Base-by-base conservation (phyloP, 2,329 filamentous ascomycete genomes). In the Piedraia hortae region DNA sequence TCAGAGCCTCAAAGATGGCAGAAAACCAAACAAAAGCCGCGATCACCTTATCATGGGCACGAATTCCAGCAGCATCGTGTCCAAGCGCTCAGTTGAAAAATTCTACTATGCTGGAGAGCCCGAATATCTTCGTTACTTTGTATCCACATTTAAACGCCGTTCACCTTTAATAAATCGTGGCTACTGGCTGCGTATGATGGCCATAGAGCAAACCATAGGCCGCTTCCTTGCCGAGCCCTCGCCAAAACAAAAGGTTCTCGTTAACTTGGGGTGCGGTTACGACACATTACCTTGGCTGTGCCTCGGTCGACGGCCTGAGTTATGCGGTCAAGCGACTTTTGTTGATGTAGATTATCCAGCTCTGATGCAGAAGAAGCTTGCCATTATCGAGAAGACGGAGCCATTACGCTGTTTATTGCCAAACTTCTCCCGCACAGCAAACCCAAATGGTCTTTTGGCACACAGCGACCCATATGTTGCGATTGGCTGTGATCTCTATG, bases 121-220 rank as follows among this genome's bases (percentile, higher is more conserved):
- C 13, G 72, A 88, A 41, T 89, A 74, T 50, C 82, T 85, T 34
- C 68, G 72, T 20, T 69, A 75, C 39, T 91, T 91, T 44, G 75
- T 89, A 15, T 67, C 62, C 33, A 88, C 80, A 42, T 71, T 72
- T 33, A 67, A 77, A 43, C 57, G 77, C 28, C 58, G 80, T 21
- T 67, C 75, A n/a, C 78, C 82, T 1, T 53, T 90, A 22, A 85
- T 90, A 38, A 90, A 90, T 43, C 61, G 80, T 20, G 75, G 77
- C 21, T 90, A 89, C 38, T 77, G 75, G 62, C 50, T 91, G 16
- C 64, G 78, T 14, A 70, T 90, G 52, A 68, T 71, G 39, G 69
- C 73, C 9, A 66, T 91, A 26, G 74, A 88, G 38, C 55, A 67
- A 28, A 56, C 66, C 4, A 65, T 89, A 10, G 56, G 58, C 10